A percentile compares a stretch with the other conserved stretches of the same genome.
phyloP scores from a whole-genome alignment of 192 early-diverging fungal species.

The Dispira parvispora region DNA sequence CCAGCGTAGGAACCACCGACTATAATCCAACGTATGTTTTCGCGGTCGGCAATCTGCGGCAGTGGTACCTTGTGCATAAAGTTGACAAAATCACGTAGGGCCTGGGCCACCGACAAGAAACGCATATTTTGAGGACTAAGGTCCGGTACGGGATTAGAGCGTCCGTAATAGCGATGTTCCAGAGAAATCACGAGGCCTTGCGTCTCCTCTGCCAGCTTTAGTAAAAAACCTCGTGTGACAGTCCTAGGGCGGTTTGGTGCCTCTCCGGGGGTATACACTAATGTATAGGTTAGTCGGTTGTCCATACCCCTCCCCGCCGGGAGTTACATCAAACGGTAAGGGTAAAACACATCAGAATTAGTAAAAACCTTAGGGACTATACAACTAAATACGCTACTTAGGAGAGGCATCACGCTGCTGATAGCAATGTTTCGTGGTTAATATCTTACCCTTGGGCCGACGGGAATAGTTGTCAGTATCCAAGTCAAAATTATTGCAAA shows the following conservation, averaged over 20 bases:
- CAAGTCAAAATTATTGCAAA: not conserved
- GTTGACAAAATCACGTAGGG: constrained; percentile 27
- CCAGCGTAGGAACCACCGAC: constrained; percentile 67
- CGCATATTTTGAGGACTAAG: constrained; percentile 26
- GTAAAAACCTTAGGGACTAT: not conserved
- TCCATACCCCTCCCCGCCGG: no score
- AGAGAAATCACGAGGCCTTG: constrained; percentile 37
- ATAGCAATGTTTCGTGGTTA: not conserved
- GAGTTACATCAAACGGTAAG: no score
- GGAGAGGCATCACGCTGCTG: not conserved
- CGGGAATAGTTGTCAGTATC: not conserved
- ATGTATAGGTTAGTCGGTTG: not conserved
- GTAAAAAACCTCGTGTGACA: constrained; percentile 13
- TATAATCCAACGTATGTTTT: constrained; percentile 40
- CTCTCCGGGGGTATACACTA: constrained; percentile 21
- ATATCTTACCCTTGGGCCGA: not conserved
- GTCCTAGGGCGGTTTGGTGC: constrained; percentile 11
- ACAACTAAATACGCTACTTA: not conserved
- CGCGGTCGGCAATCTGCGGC: not conserved
- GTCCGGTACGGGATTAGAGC: constrained; percentile 32
- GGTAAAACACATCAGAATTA: not conserved
- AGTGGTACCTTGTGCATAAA: constrained; percentile 24
- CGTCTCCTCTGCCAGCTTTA: constrained; percentile 34
- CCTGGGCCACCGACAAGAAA: constrained; percentile 26
- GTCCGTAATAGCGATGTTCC: constrained; percentile 55